Conservation (phyloP, 768 basidiomycete genomes). For the Pholiota molesta region DNA sequence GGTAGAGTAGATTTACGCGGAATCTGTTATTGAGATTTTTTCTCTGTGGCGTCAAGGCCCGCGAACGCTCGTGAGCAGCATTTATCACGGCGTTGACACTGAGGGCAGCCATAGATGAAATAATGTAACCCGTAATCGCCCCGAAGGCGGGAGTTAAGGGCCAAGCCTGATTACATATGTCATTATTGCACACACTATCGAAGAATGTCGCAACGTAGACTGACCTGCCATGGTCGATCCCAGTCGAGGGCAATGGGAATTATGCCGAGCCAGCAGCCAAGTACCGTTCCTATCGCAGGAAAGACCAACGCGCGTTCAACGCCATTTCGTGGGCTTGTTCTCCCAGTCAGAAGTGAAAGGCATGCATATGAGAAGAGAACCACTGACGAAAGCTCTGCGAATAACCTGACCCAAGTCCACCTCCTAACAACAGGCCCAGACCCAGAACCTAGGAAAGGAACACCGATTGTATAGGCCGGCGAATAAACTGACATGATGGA, state of each 20-base stretch:
- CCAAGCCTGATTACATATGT: constrained; percentile 60
- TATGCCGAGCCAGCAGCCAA: constrained; percentile 82
- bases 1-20: constrained; percentile 16
- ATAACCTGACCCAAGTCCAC: constrained; percentile 76
- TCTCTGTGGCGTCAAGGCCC: constrained; percentile 15
- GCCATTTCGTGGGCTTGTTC: constrained; percentile 55
- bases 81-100: constrained; percentile 40
- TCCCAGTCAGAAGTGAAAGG: constrained; percentile 9
- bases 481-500: constrained; percentile 67
- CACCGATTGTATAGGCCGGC: constrained; percentile 70
- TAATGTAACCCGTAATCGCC: constrained; percentile 67
- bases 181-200: constrained; percentile 7
- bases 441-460: constrained; percentile 49
- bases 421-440: constrained; percentile 53
- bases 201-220: constrained; percentile 24
- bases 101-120: constrained; percentile 60
- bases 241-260: constrained; percentile 92
- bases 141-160: constrained; percentile 80
- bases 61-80: constrained; percentile 41
- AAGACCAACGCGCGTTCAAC: constrained; percentile 81
- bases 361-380: constrained; percentile 2
- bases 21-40: constrained; percentile 17
- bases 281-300: constrained; percentile 69
- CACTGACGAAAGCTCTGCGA: constrained; percentile 81
- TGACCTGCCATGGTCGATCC: constrained; percentile 97